A percentile compares a stretch with the other conserved stretches of the same genome.
Evolutionary conservation across 192 early-diverging fungal species (phyloP).

Genomic region (Phlyctochytrium planicorne): DNA sequence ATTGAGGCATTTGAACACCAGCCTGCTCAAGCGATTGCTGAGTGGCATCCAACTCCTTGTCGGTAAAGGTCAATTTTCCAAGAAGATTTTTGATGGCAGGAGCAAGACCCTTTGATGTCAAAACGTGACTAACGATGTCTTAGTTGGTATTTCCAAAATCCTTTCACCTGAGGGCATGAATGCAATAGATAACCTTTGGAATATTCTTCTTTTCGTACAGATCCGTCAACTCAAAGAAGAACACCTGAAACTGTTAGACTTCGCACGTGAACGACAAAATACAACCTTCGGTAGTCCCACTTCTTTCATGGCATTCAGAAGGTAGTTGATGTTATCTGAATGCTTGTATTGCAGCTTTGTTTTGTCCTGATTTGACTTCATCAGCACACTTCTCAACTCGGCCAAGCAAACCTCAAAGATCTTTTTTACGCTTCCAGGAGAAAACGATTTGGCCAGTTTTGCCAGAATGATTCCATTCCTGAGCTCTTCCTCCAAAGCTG

Average conservation of each 20-base stretch:
- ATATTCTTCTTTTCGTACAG: conserved; percentile 99
- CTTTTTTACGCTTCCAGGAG: conserved; percentile 76
- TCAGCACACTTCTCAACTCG: background rate
- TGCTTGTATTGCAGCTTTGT: conserved; percentile 85
- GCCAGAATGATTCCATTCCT: conserved; percentile 92
- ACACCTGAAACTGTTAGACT: conserved; percentile 52
- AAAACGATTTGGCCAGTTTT: conserved; percentile 80
- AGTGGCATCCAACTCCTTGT: conserved; percentile 72
- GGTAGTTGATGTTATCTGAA: conserved; percentile 97
- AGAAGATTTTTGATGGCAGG: conserved; percentile 92
- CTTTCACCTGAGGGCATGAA: conserved; percentile 84
- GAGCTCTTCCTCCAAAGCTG: conserved; percentile 82
- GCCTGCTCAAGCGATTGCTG: conserved; percentile 80
- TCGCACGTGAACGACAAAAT: conserved; percentile 1
- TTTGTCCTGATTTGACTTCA: conserved; percentile 49
- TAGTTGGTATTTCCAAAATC: background rate
- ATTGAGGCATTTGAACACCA: conserved; percentile 85
- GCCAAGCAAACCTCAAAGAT: conserved; percentile 69
- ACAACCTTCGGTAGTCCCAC: conserved; percentile 78
- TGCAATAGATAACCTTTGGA: conserved; percentile 97
- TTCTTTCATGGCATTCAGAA: conserved; percentile 75
- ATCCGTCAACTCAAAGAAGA: conserved; percentile 97
- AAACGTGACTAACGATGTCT: conserved; percentile 70
- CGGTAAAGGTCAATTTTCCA: conserved; percentile 85
- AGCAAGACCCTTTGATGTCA: conserved; percentile 79